Evolutionary conservation across 345 rosid genomes (phyloP).

Genomic region (Melaleuca quinquenervia): DNA sequence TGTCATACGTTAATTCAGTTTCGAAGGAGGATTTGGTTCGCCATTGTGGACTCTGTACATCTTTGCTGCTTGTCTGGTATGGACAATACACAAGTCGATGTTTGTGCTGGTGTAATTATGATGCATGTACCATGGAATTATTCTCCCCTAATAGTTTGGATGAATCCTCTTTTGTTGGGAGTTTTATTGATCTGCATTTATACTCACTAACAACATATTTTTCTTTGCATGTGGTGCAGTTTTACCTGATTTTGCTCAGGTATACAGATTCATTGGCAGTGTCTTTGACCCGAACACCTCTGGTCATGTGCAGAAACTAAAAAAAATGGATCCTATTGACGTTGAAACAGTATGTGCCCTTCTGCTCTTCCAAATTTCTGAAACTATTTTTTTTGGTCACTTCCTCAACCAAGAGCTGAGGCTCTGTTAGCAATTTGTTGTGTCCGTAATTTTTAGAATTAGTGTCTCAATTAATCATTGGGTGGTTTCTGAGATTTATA

Average conservation of each 20-base stretch:
- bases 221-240: conserved; percentile 30
- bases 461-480: not conserved
- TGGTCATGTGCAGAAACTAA: conserved; percentile 72
- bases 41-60: not conserved
- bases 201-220: not conserved
- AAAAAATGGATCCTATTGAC: conserved; percentile 84
- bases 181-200: not conserved
- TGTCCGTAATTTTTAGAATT: not conserved
- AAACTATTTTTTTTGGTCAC: not conserved
- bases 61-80: not conserved
- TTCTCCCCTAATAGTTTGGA: not conserved
- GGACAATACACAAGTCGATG: not conserved
- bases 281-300: conserved; percentile 64
- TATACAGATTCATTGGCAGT: conserved; percentile 78
- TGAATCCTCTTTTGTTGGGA: not conserved
- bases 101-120: not conserved
- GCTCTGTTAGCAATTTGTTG: not conserved
- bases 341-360: conserved; percentile 63
- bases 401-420: not conserved
- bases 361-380: not conserved
- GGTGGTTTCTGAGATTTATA: not conserved
- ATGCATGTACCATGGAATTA: not conserved
- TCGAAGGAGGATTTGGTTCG: not conserved
- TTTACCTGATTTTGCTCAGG: conserved; percentile 79
- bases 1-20: not conserved